Conservation (phyloP, 2,329 filamentous ascomycete species). For the Penicillium sp. region DNA sequence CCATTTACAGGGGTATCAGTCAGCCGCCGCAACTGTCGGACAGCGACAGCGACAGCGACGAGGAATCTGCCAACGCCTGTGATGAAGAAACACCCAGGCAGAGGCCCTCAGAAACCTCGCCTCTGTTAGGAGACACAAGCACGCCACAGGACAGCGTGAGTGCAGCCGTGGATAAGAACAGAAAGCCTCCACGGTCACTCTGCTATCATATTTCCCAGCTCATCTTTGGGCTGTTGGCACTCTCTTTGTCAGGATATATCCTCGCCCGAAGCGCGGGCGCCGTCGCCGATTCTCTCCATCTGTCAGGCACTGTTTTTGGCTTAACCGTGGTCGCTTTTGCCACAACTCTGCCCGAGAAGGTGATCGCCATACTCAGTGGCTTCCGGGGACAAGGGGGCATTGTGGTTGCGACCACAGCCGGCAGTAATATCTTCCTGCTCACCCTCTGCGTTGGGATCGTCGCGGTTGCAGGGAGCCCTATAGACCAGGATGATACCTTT, state of each 20-base stretch:
- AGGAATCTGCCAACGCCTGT: slow-evolving; percentile 1
- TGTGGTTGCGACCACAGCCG: slow-evolving; percentile 53
- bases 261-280: slow-evolving; percentile 47
- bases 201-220: slow-evolving; percentile 45
- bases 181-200: no score
- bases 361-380: slow-evolving; percentile 51
- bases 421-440: slow-evolving; percentile 56
- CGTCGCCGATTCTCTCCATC: slow-evolving; percentile 41
- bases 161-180: no score
- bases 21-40: slow-evolving; percentile 45
- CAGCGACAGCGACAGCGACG: slow-evolving; percentile 38
- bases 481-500: slow-evolving; percentile 14
- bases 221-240: slow-evolving; percentile 43
- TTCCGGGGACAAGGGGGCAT: slow-evolving; percentile 49
- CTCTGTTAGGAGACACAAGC: no score
- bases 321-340: slow-evolving; percentile 51
- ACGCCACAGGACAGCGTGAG: no score
- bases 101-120: slow-evolving; percentile 21
- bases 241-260: slow-evolving; percentile 50
- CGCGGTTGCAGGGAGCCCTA: slow-evolving; percentile 11
- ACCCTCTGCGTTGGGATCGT: slow-evolving; percentile 48
- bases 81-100: no score
- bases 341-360: slow-evolving; percentile 55
- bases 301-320: slow-evolving; percentile 50
- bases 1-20: slow-evolving; percentile 47